phyloP scores from a whole-genome alignment of 768 basidiomycete species.

The Postia placenta region DNA sequence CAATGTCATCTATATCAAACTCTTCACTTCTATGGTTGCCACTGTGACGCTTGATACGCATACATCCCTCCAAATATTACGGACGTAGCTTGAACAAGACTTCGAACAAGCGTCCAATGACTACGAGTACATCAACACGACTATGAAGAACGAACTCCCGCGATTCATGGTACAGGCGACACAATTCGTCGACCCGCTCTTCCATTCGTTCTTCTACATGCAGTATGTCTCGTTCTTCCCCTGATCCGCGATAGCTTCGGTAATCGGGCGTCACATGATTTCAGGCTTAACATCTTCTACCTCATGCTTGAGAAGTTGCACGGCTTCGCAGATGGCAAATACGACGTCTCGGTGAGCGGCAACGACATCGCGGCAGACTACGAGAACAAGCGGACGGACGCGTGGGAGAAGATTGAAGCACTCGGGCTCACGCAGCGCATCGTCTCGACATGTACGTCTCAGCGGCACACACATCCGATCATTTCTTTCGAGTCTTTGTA shows the following conservation, averaged over 20 bases:
- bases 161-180: slow-evolving; percentile 86
- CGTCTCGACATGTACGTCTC: slow-evolving; percentile 71
- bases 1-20: background rate
- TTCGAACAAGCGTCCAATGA: slow-evolving; percentile 89
- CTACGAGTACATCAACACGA: slow-evolving; percentile 88
- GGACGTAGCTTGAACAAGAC: slow-evolving; percentile 95
- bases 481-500: background rate
- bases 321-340: slow-evolving; percentile 75
- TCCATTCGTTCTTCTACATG: slow-evolving; percentile 99
- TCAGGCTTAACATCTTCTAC: slow-evolving; percentile 89
- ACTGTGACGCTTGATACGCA: background rate
- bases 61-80: too few species aligned
- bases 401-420: slow-evolving; percentile 71
- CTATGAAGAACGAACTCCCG: slow-evolving; percentile 88
- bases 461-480: background rate
- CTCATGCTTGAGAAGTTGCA: slow-evolving; percentile 92
- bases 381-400: slow-evolving; percentile 77
- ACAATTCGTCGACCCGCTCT: slow-evolving; percentile 93
- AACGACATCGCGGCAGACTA: slow-evolving; percentile 74
- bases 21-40: background rate
- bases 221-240: slow-evolving; percentile 55
- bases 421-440: slow-evolving; percentile 80
- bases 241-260: background rate
- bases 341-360: slow-evolving; percentile 56
- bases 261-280: background rate